Evolutionary conservation across 495 filamentous ascomycete genomes (phyloP), one percentile per base, ranked within the genome.

Genomic region (Neurospora sp.): DNA sequence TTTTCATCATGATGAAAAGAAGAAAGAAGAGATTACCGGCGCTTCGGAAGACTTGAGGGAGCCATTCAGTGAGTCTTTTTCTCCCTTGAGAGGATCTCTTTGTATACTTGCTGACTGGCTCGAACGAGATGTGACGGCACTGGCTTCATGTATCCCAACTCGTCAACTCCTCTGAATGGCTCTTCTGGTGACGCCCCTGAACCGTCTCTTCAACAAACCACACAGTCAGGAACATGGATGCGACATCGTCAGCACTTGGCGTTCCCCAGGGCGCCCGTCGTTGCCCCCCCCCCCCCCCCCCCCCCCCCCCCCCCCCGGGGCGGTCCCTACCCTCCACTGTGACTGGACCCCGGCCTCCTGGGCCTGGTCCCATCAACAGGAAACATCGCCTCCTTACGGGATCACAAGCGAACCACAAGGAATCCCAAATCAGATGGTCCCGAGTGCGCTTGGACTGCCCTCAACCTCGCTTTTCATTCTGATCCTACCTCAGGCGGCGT

Each of bases 401-500:
- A 75, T 44, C 39, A 69, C 44, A 53, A 46, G 31, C 39, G 68
- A 65, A 37, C 39, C 48, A 59, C 48, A 65, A 35, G 12, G 27
- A 27, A 31, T 27, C 27, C 16, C 53, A 1, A 65, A 65, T 65
- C 53, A 65, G 53, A 65, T 37, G 53, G 53, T 37, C 53, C 27
- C 27, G 53, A 65, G 27, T 65, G 53, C 53, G 53, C 53, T 65
- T 65, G 53, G 27, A 65, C 53, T 65, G 53, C 27, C 27, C 14
- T 65, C 53, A 65, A 16, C 39, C 42, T 69, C 61, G 38, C 53
- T 68, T 68, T 16, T n/a, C n/a, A 44, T n/a, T 22, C 70, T 69
- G 39, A 71, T 72, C 72, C 73, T 75, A 74, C 76, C 72, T 76
- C 78, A 75, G 74, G 70, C 72, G 71, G 71, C 73, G 73, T 77